Conservation (phyloP, 2,329 filamentous ascomycete genomes). For the Colletotrichum sp. region DNA sequence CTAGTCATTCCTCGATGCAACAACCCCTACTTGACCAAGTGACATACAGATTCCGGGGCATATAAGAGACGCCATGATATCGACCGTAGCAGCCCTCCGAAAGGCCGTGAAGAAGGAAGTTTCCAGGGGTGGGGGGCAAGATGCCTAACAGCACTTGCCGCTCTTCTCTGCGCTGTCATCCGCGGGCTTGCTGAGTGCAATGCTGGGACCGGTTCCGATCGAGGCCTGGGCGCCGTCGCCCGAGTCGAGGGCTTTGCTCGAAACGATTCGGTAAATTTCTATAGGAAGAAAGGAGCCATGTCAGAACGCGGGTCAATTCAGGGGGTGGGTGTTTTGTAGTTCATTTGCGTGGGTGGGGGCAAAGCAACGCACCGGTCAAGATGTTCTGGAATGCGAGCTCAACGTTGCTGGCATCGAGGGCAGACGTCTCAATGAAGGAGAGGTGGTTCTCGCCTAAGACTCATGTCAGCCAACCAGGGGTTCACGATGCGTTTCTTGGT, state of each 20-base stretch:
- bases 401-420: slow-evolving; percentile 97
- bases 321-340: slow-evolving; percentile 1
- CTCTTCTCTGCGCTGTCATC: slow-evolving; percentile 78
- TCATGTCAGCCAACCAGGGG: not conserved
- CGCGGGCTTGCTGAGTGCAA: slow-evolving; percentile 85
- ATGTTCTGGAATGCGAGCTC: slow-evolving; percentile 99
- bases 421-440: slow-evolving; percentile 99
- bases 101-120: slow-evolving; percentile 18
- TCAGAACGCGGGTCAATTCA: not conserved
- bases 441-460: slow-evolving; percentile 89
- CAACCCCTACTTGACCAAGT: slow-evolving; percentile 20
- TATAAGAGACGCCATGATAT: slow-evolving; percentile 35
- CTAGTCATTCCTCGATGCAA: slow-evolving; percentile 24
- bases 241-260: slow-evolving; percentile 93
- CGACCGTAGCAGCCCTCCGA: slow-evolving; percentile 23
- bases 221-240: slow-evolving; percentile 82
- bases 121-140: not conserved
- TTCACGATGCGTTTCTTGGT: not conserved
- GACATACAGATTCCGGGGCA: slow-evolving; percentile 31
- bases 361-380: slow-evolving; percentile 78
- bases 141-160: slow-evolving; percentile 78
- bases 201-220: slow-evolving; percentile 80
- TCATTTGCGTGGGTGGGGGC: not conserved
- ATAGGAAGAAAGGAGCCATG: slow-evolving; percentile 16
- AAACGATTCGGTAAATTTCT: slow-evolving; percentile 99